Conservation (phyloP, 805 yeast genomes). For the Starmerella lactis-condensi region DNA sequence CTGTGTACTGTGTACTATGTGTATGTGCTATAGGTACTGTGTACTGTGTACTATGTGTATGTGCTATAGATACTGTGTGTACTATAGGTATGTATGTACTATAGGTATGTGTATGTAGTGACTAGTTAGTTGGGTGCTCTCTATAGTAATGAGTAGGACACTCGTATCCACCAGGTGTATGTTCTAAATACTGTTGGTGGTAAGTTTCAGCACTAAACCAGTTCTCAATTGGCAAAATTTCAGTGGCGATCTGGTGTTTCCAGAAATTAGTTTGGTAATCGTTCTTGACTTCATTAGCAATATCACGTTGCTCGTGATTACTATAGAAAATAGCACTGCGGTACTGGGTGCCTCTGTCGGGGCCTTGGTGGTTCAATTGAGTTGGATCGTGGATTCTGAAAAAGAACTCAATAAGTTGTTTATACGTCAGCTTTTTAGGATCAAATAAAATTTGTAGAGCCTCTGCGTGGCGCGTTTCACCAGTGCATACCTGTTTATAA, state of each 20-base stretch:
- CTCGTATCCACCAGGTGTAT: slow-evolving; percentile 72
- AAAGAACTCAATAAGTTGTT: slow-evolving; percentile 60
- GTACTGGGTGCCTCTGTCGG: slow-evolving; percentile 77
- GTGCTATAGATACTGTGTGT: too few relatives aligned
- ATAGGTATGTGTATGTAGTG: too few relatives aligned
- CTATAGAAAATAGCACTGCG: slow-evolving; percentile 65
- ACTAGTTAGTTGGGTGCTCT: too few relatives aligned
- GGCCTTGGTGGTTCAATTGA: slow-evolving; percentile 63
- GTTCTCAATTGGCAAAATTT: slow-evolving; percentile 42
- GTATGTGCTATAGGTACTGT: too few relatives aligned
- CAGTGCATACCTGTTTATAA: slow-evolving; percentile 58
- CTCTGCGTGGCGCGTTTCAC: slow-evolving; percentile 67
- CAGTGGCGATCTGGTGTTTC: slow-evolving; percentile 50
- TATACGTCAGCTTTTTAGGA: slow-evolving; percentile 41
- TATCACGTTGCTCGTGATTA: slow-evolving; percentile 29
- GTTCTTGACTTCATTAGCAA: slow-evolving; percentile 31
- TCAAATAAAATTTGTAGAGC: slow-evolving; percentile 68
- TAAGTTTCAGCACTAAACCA: slow-evolving; percentile 94
- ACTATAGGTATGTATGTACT: too few relatives aligned
- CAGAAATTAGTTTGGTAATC: slow-evolving; percentile 58
- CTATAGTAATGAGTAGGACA: slow-evolving; percentile 88
- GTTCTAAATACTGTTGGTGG: slow-evolving; percentile 65
- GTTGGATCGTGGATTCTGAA: slow-evolving; percentile 93
- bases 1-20: too few relatives aligned
- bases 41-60: too few relatives aligned